Evolutionary conservation across 2,329 filamentous ascomycete genomes (phyloP).

Genomic region (Talaromyces pinophilus): DNA sequence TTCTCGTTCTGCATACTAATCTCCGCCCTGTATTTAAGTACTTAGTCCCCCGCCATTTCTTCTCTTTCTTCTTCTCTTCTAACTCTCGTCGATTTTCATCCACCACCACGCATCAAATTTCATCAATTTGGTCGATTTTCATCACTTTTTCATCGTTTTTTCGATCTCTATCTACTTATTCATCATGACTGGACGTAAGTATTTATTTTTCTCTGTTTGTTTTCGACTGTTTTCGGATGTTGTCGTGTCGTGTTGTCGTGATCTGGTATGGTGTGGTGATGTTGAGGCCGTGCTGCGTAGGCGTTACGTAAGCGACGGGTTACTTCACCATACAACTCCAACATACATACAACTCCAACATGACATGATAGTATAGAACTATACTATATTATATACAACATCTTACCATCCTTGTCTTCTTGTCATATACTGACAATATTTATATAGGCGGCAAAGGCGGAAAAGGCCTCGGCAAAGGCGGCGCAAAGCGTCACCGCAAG

Average conservation of each 20-base stretch:
- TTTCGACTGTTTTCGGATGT: not conserved
- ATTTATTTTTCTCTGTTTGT: conserved; percentile 2
- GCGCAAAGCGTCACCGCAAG: conserved; percentile 99
- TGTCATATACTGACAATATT: not conserved
- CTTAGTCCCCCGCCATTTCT: conserved; percentile 22
- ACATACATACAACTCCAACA: not conserved
- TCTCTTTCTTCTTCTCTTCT: conserved; percentile 24
- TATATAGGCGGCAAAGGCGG: conserved; percentile 87
- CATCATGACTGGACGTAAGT: conserved; percentile 48
- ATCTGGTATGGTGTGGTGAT: not conserved
- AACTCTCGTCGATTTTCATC: conserved; percentile 9
- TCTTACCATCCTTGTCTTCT: not conserved
- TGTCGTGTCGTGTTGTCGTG: conserved; percentile 1
- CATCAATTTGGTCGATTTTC: not conserved
- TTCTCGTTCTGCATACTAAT: conserved; percentile 1
- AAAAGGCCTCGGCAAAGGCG: conserved; percentile 96
- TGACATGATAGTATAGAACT: not conserved
- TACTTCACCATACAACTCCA: not conserved
- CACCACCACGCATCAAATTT: not conserved
- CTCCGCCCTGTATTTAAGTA: conserved; percentile 26
- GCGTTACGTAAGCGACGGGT: conserved; percentile 19
- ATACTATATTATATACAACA: not conserved
- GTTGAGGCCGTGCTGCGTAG: not conserved
- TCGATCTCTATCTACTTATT: conserved; percentile 16
- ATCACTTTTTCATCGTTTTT: conserved; percentile 18